Evolutionary conservation across 345 rosid genomes (phyloP).

Genomic region (Syzygium jambos): DNA sequence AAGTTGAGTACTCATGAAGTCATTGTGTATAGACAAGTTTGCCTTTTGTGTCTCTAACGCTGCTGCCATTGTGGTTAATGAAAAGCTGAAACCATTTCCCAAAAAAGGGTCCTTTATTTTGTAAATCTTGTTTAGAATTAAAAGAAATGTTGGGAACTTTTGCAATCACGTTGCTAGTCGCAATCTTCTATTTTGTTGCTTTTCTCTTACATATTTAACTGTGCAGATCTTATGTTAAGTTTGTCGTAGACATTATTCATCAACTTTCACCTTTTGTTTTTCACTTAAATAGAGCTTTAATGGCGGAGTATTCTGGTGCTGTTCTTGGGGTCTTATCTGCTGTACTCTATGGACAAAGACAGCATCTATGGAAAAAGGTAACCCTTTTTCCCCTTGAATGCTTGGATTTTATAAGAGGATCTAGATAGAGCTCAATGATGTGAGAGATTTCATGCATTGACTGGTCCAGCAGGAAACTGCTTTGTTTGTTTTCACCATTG

Average conservation of each 20-base stretch:
- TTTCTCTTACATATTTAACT: not conserved
- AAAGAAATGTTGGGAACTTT: not conserved
- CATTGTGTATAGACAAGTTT: not conserved
- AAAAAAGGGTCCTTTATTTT: not conserved
- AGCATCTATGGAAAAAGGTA: conserved; percentile 89
- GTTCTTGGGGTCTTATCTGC: conserved; percentile 96
- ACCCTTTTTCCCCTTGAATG: not conserved
- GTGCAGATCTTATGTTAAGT: not conserved
- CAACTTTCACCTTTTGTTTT: not conserved
- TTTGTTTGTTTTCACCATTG: not conserved
- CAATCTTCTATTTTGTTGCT: not conserved
- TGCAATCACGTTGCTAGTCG: not conserved
- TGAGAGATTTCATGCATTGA: not conserved
- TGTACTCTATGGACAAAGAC: conserved; percentile 67
- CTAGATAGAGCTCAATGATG: not conserved
- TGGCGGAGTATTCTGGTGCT: conserved; percentile 98
- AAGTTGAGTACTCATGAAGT: not conserved
- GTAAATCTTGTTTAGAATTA: not conserved
- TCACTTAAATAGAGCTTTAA: conserved; percentile 42
- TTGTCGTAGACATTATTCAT: not conserved
- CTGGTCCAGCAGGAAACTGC: not conserved
- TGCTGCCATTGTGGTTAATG: not conserved
- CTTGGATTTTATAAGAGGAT: not conserved
- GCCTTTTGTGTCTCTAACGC: not conserved
- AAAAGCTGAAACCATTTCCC: not conserved